These are phyloP conservation scores for Cercophora samala DNA, from an alignment of 495 filamentous ascomycete genomes.

Conservation along the genomic window DNA sequence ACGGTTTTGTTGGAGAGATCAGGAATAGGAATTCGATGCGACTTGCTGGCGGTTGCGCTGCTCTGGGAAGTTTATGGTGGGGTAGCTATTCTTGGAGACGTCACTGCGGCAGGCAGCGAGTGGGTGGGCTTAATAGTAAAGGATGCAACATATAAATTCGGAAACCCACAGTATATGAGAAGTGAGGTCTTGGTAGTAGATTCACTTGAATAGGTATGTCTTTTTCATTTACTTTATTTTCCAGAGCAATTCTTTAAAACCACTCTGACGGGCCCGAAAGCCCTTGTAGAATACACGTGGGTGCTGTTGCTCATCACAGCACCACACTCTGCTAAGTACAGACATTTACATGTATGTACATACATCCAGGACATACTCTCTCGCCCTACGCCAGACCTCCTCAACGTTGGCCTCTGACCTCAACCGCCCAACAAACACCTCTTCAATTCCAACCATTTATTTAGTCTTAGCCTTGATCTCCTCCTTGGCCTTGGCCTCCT, in stretches of 20 bases:
- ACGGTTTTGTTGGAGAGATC: not conserved
- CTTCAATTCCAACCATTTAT: not conserved
- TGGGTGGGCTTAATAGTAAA: not conserved
- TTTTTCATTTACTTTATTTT: not conserved
- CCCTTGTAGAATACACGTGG: not conserved
- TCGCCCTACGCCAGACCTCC: not conserved
- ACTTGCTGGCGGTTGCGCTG: conserved; percentile 15
- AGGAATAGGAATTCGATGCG: conserved; percentile 8
- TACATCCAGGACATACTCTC: not conserved
- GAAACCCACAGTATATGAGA: not conserved
- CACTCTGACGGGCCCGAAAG: not conserved
- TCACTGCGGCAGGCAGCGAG: not conserved
- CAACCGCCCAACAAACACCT: not conserved
- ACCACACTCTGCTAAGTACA: not conserved
- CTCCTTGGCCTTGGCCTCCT: conserved; percentile 17
- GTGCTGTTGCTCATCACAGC: not conserved
- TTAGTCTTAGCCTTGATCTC: conserved; percentile 2
- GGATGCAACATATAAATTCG: not conserved
- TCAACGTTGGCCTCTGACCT: not conserved
- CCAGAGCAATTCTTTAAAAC: not conserved
- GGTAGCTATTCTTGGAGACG: conserved; percentile 5
- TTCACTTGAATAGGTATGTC: not conserved
- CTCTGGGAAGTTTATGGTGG: conserved; percentile 13
- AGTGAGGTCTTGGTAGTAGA: not conserved
- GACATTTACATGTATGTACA: not conserved